phyloP scores from a whole-genome alignment of 805 yeast genomes.

The Ogataea nitratoaversa region DNA sequence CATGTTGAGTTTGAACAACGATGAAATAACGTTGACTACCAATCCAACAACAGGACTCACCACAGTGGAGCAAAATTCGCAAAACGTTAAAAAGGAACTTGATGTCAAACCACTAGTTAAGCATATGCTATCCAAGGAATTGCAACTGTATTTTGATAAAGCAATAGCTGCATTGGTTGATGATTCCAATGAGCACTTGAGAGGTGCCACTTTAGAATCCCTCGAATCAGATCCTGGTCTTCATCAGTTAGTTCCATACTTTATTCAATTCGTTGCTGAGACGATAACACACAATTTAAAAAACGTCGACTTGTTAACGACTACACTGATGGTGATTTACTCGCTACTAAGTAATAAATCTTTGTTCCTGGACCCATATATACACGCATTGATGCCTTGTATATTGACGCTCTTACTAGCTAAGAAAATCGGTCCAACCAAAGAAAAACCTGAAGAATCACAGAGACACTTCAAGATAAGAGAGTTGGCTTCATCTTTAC shows the following conservation, averaged over 20 bases:
- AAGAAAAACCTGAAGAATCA: conserved; percentile 19
- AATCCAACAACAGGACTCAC: conserved; percentile 27
- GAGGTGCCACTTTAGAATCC: conserved; percentile 78
- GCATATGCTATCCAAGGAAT: conserved; percentile 90
- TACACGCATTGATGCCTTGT: conserved; percentile 97
- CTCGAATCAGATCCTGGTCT: conserved; percentile 90
- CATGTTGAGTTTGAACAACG: conserved; percentile 49
- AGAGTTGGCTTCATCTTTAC: conserved; percentile 80
- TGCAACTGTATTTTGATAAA: conserved; percentile 89
- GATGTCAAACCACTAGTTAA: conserved; percentile 86
- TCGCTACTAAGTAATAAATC: conserved; percentile 80
- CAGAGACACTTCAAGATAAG: conserved; percentile 57
- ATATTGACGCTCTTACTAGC: conserved; percentile 85
- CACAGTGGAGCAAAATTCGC: conserved; percentile 22
- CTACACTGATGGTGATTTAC: conserved; percentile 85
- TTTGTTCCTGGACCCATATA: conserved; percentile 88
- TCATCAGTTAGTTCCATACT: conserved; percentile 94
- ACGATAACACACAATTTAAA: conserved; percentile 85
- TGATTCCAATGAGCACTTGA: conserved; percentile 52
- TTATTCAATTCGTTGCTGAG: conserved; percentile 93
- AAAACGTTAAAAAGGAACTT: conserved; percentile 39
- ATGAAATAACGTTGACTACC: conserved; percentile 30
- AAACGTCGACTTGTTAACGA: conserved; percentile 62
- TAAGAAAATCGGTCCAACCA: conserved; percentile 64
- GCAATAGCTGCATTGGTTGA: conserved; percentile 74